Evolutionary conservation across 1,139 yeast genomes (phyloP).

Genomic region (Debaryomyces coudertii): DNA sequence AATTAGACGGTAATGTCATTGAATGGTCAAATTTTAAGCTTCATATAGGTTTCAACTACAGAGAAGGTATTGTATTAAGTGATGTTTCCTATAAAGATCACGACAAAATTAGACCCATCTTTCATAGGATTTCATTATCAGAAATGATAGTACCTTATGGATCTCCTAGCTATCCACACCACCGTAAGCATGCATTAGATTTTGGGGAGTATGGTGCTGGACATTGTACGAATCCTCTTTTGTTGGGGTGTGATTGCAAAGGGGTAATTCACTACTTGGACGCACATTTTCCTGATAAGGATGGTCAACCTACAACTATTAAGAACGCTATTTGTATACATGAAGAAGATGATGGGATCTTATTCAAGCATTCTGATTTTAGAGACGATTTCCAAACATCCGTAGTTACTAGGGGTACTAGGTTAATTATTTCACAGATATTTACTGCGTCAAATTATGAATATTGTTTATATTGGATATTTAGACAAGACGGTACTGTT

Average conservation of each 20-base stretch:
- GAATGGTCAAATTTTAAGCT: constrained; percentile 76
- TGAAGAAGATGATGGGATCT: constrained; percentile 80
- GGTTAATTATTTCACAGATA: constrained; percentile 73
- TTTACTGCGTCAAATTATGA: constrained; percentile 88
- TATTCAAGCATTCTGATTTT: constrained; percentile 81
- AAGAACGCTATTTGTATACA: constrained; percentile 82
- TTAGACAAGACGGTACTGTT: constrained; percentile 82
- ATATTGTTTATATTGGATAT: constrained; percentile 80
- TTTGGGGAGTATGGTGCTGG: constrained; percentile 90
- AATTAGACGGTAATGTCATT: constrained; percentile 67
- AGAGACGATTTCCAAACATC: constrained; percentile 79
- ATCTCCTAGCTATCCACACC: constrained; percentile 76
- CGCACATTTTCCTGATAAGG: constrained; percentile 67
- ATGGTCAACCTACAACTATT: constrained; percentile 69
- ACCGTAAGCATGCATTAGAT: constrained; percentile 83
- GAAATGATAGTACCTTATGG: constrained; percentile 91
- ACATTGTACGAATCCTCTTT: constrained; percentile 75
- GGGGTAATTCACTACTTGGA: constrained; percentile 83
- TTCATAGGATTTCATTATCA: constrained; percentile 75
- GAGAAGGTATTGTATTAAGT: constrained; percentile 81
- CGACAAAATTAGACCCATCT: constrained; percentile 68
- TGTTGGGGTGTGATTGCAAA: constrained; percentile 82
- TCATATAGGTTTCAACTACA: constrained; percentile 81
- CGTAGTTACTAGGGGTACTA: constrained; percentile 74
- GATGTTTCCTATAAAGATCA: constrained; percentile 75